phyloP scores from a whole-genome alignment of 441 rosid genomes.

The Arabidopsis lyrata region DNA sequence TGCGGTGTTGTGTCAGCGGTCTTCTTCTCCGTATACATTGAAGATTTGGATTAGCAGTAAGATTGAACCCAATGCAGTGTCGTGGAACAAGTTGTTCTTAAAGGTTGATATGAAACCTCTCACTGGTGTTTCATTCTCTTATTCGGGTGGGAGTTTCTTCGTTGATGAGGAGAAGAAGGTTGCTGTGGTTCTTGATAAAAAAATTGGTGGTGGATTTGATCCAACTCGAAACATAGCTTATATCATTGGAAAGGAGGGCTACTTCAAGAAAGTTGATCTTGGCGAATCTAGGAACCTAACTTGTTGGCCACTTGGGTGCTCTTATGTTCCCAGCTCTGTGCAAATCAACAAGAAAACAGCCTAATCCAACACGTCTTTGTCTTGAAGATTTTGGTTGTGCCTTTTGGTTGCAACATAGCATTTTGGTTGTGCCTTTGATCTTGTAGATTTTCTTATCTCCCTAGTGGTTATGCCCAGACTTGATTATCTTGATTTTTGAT shows the following conservation, averaged over 20 bases:
- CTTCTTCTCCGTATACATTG: neutral
- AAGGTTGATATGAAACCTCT: neutral
- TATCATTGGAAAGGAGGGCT: neutral
- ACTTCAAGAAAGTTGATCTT: neutral
- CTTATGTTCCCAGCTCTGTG: neutral
- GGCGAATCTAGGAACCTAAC: neutral
- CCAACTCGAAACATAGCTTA: neutral
- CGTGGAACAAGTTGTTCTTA: constrained; percentile 9
- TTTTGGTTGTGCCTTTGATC: too few relatives aligned
- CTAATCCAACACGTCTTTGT: neutral
- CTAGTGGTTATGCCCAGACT: too few relatives aligned
- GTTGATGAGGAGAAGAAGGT: neutral
- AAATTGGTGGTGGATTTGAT: neutral
- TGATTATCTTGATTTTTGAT: too few relatives aligned
- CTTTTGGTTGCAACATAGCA: too few relatives aligned
- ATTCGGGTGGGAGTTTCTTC: neutral
- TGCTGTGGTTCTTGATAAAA: constrained; percentile 1
- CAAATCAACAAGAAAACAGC: neutral
- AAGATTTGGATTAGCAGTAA: neutral
- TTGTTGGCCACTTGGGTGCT: neutral
- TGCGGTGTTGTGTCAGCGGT: neutral
- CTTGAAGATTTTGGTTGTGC: too few relatives aligned
- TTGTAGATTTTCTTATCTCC: too few relatives aligned
- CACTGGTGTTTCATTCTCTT: neutral
- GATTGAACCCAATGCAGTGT: constrained; percentile 1